phyloP scores from a whole-genome alignment of 352 stramenopile genomes.

The Phytophthora meadii region DNA sequence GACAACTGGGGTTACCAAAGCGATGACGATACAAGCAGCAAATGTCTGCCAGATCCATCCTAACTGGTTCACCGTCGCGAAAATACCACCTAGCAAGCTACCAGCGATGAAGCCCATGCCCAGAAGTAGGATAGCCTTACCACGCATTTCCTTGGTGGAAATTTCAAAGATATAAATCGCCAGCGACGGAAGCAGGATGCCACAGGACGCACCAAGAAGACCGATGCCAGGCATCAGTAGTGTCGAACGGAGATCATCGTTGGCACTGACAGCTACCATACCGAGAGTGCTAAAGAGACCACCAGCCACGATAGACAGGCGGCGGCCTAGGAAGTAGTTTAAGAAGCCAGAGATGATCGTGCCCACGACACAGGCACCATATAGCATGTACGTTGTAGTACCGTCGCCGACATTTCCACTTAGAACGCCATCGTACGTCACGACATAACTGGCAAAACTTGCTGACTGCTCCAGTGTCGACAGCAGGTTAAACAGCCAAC shows the following conservation, averaged over 20 bases:
- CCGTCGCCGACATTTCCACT: conserved; percentile 62
- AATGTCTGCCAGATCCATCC: conserved; percentile 86
- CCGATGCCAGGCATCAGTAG: conserved; percentile 67
- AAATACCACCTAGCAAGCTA: conserved; percentile 60
- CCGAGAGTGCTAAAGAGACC: conserved; percentile 69
- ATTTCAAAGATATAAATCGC: conserved; percentile 86
- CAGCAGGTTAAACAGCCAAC: conserved; percentile 74
- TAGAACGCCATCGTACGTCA: conserved; percentile 63
- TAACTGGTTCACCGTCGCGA: conserved; percentile 62
- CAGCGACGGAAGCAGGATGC: conserved; percentile 73
- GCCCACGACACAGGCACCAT: conserved; percentile 53
- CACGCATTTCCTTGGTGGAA: conserved; percentile 78
- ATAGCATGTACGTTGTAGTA: conserved; percentile 66
- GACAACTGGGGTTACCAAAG: conserved; percentile 69
- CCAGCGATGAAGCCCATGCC: conserved; percentile 70
- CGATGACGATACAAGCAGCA: conserved; percentile 65
- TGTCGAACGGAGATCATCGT: conserved; percentile 49
- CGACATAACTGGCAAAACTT: conserved; percentile 74
- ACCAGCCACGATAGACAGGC: conserved; percentile 65
- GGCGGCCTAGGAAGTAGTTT: conserved; percentile 69
- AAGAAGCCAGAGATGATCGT: conserved; percentile 61
- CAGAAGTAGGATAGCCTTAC: conserved; percentile 72
- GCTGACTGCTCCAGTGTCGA: conserved; percentile 69
- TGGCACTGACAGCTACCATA: conserved; percentile 70
- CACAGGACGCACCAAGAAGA: conserved; percentile 63